Conservation (phyloP, 345 rosid species). For the Turritis glabra region DNA sequence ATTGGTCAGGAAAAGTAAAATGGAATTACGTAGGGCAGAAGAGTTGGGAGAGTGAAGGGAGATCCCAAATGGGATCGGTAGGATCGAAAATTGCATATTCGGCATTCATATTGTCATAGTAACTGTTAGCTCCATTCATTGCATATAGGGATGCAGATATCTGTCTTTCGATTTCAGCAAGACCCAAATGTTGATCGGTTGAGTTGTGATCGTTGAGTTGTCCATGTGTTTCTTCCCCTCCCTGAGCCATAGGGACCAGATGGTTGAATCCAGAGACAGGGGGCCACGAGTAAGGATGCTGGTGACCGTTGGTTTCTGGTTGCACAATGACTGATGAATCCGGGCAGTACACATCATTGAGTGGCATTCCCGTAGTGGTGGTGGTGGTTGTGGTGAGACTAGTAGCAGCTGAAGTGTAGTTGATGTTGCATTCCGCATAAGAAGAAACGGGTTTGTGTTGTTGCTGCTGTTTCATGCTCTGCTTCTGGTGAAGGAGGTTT, state of each 20-base stretch:
- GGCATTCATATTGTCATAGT: conserved; percentile 39
- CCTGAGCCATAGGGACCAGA: conserved; percentile 44
- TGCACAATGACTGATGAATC: conserved; percentile 44
- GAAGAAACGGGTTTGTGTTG: conserved; percentile 24
- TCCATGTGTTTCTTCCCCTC: conserved; percentile 28
- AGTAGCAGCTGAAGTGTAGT: conserved; percentile 11
- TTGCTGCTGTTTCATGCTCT: conserved; percentile 46
- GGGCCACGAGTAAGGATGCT: conserved; percentile 49
- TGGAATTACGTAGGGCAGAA: conserved; percentile 43
- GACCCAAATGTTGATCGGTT: conserved; percentile 25
- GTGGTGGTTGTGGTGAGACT: conserved; percentile 7
- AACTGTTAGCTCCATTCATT: conserved; percentile 57
- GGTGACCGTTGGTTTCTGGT: conserved; percentile 20
- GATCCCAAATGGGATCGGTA: conserved; percentile 63
- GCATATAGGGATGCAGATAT: conserved; percentile 66
- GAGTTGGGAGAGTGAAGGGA: conserved; percentile 54
- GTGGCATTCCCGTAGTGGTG: conserved; percentile 22
- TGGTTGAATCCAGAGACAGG: conserved; percentile 41
- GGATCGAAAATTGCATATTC: conserved; percentile 44
- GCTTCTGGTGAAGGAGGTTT: conserved; percentile 72
- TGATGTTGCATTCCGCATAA: conserved; percentile 11
- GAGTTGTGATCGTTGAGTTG: conserved; percentile 24
- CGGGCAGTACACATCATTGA: conserved; percentile 56
- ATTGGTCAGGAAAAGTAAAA: not conserved
- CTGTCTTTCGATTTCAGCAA: conserved; percentile 63